A percentile compares a stretch with the other conserved stretches of the same genome.
Evolutionary conservation across 345 rosid species (phyloP).

Genomic region (Gynandropsis gynandra): DNA sequence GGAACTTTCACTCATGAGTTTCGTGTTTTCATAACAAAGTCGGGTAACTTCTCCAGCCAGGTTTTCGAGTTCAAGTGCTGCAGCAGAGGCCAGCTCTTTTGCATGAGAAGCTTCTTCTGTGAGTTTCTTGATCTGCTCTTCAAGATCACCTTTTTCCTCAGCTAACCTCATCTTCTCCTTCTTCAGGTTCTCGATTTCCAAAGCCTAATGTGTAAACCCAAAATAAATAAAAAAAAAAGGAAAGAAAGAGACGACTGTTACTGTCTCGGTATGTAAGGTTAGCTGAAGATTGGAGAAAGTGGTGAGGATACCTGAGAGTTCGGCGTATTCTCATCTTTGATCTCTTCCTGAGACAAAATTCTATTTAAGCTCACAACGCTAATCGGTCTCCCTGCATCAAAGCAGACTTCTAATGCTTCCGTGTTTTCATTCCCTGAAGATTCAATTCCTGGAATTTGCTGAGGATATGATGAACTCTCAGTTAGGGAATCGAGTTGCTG

Average conservation of each 20-base stretch:
- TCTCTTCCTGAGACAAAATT: constrained; percentile 57
- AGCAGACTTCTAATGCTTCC: constrained; percentile 59
- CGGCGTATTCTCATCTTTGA: constrained; percentile 31
- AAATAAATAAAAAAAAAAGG: no score
- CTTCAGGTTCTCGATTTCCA: constrained; percentile 79
- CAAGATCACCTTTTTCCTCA: constrained; percentile 81
- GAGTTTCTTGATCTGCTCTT: constrained; percentile 72
- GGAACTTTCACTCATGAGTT: constrained; percentile 24
- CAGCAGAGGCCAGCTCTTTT: constrained; percentile 96
- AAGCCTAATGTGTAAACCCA: constrained; percentile 36
- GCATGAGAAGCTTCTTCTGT: constrained; percentile 95
- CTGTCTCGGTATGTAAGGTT: neutral
- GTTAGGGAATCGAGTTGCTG: constrained; percentile 45
- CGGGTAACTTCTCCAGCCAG: constrained; percentile 92
- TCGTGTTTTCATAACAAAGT: constrained; percentile 70
- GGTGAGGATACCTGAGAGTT: constrained; percentile 24
- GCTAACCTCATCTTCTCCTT: constrained; percentile 64
- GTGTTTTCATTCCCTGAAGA: constrained; percentile 43
- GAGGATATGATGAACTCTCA: constrained; percentile 31
- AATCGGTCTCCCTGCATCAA: constrained; percentile 52
- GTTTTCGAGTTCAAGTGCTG: constrained; percentile 94
- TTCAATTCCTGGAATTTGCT: constrained; percentile 30
- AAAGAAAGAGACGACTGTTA: constrained; percentile 2
- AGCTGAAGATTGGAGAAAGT: constrained; percentile 9
- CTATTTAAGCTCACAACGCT: constrained; percentile 41